A percentile compares a stretch with the other conserved stretches of the same genome.
phyloP scores from a whole-genome alignment of 2,329 filamentous ascomycete genomes.

The Atkinsonella hypoxylon region DNA sequence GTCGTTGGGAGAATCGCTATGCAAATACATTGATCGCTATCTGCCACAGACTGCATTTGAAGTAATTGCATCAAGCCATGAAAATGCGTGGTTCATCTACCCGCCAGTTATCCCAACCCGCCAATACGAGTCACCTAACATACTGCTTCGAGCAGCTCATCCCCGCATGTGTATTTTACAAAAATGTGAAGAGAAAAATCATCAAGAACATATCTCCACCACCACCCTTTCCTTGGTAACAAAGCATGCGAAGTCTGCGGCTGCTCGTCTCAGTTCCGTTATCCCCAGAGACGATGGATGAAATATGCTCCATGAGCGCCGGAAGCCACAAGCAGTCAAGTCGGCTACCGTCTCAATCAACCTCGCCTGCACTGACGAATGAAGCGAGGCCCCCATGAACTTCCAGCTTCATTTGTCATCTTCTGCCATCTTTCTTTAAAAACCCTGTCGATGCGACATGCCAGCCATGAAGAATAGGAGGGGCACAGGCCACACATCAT shows the following conservation, averaged over 20 bases:
- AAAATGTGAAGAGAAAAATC: neutral
- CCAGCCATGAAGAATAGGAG: neutral
- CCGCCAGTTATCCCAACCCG: neutral
- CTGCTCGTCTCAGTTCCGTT: neutral
- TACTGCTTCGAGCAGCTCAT: no score
- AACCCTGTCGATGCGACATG: neutral
- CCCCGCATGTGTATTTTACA: no score
- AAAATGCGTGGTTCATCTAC: neutral
- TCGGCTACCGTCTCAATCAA: neutral
- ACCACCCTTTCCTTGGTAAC: neutral
- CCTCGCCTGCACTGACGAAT: neutral
- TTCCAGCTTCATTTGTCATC: neutral
- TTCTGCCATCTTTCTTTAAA: neutral
- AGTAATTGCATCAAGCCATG: neutral
- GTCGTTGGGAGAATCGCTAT: no score
- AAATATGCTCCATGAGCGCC: slow-evolving; percentile 16
- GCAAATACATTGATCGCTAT: no score
- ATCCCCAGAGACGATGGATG: neutral
- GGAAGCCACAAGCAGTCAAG: neutral
- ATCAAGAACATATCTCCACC: neutral
- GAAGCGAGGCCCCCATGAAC: neutral
- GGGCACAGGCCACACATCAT: neutral
- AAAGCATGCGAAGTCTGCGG: neutral
- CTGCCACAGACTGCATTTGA: no score
- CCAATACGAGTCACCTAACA: neutral